phyloP scores from a whole-genome alignment of 2,329 filamentous ascomycete genomes.

The Colletotrichum musicola region DNA sequence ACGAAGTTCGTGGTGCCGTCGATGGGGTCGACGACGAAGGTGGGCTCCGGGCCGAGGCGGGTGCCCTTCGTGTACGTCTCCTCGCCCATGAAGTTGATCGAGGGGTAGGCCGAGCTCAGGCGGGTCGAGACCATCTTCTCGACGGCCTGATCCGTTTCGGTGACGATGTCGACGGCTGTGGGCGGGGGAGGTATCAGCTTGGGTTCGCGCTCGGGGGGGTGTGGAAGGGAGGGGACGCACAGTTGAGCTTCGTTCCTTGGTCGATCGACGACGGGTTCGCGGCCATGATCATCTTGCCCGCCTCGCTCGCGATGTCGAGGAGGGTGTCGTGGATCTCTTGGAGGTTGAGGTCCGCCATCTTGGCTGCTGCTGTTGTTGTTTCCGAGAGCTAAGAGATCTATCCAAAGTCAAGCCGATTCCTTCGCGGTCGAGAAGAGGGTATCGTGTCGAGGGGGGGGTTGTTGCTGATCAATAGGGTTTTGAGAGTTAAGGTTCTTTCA shows the following conservation, averaged over 20 bases:
- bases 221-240: constrained; percentile 52
- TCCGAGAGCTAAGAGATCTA: not conserved
- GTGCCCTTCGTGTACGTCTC: constrained; percentile 80
- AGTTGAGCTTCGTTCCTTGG: constrained; percentile 74
- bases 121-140: constrained; percentile 70
- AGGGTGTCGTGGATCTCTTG: constrained; percentile 73
- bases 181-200: not conserved
- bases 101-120: constrained; percentile 66
- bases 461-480: constrained; percentile 11
- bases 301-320: constrained; percentile 70
- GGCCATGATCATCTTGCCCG: constrained; percentile 73
- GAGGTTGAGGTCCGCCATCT: constrained; percentile 70
- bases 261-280: constrained; percentile 71
- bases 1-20: constrained; percentile 88
- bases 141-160: constrained; percentile 75
- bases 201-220: too few relatives aligned
- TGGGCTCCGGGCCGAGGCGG: constrained; percentile 73
- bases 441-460: not conserved
- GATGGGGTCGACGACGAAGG: constrained; percentile 86
- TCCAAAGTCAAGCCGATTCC: not conserved
- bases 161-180: constrained; percentile 76
- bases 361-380: constrained; percentile 20
- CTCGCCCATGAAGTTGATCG: constrained; percentile 77
- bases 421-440: not conserved
- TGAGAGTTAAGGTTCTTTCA: not conserved